Percentiles rank a stretch among this genome's conserved stretches.
These are phyloP conservation scores for Suhomyces maxii DNA, from an alignment of 1,139 yeast species.

Conservation along the genomic window DNA sequence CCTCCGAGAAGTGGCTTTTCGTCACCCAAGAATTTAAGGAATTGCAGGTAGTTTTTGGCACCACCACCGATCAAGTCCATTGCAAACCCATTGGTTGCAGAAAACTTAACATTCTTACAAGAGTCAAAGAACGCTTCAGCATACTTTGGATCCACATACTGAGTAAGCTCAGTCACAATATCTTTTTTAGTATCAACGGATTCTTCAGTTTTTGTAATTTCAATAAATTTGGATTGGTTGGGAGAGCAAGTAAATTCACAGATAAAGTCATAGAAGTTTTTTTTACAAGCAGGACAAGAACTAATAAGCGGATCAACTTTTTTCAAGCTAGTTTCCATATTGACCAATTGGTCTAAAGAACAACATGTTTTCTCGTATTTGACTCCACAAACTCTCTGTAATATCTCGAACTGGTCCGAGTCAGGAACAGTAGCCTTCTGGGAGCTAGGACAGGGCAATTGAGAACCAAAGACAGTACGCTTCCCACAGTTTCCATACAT, in stretches of 20 bases:
- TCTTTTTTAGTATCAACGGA: slow-evolving; percentile 55
- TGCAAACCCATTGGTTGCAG: slow-evolving; percentile 94
- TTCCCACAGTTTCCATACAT: slow-evolving; percentile 75
- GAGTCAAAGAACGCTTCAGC: slow-evolving; percentile 75
- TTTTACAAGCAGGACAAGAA: slow-evolving; percentile 92
- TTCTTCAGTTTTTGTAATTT: slow-evolving; percentile 55
- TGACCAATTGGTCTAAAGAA: slow-evolving; percentile 34
- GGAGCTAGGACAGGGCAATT: slow-evolving; percentile 73
- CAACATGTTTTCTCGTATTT: slow-evolving; percentile 51
- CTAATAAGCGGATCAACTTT: slow-evolving; percentile 79
- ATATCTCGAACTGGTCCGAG: slow-evolving; percentile 39
- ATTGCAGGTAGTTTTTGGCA: slow-evolving; percentile 68
- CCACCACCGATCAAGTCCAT: slow-evolving; percentile 98
- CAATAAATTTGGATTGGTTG: slow-evolving; percentile 71
- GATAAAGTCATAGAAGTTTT: slow-evolving; percentile 80
- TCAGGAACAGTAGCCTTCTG: slow-evolving; percentile 35
- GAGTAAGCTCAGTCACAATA: slow-evolving; percentile 71
- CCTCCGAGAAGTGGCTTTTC: slow-evolving; percentile 93
- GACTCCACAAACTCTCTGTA: slow-evolving; percentile 69
- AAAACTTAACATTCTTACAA: slow-evolving; percentile 85
- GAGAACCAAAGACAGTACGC: slow-evolving; percentile 72
- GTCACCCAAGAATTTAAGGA: slow-evolving; percentile 87
- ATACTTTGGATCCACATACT: slow-evolving; percentile 57
- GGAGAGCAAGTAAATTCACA: slow-evolving; percentile 93
- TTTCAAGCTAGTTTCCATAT: slow-evolving; percentile 53